A percentile compares a stretch with the other conserved stretches of the same genome.
Evolutionary conservation across 2,329 filamentous ascomycete species (phyloP).

Genomic region (Cladobotryum mycophilum): DNA sequence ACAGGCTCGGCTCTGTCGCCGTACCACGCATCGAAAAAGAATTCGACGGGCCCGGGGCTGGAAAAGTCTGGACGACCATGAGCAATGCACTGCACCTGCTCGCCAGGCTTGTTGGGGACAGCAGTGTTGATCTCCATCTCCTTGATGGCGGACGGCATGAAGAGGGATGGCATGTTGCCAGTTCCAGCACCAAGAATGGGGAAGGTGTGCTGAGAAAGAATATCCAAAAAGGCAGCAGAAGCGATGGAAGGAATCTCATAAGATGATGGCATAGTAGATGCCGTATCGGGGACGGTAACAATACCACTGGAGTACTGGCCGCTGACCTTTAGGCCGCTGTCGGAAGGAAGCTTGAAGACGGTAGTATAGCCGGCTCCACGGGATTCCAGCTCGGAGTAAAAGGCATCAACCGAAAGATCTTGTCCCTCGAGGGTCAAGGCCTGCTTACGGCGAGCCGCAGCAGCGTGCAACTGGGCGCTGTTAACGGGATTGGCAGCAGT

Average conservation of each 20-base stretch:
- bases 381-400: constrained; percentile 22
- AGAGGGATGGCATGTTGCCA: constrained; percentile 25
- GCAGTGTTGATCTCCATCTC: constrained; percentile 23
- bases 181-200: constrained; percentile 31
- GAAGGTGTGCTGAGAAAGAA: constrained; percentile 35
- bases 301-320: constrained; percentile 18
- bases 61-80: constrained; percentile 18
- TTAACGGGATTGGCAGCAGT: constrained; percentile 18
- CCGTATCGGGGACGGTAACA: constrained; percentile 37
- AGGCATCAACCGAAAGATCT: constrained; percentile 12
- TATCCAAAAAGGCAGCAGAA: constrained; percentile 42
- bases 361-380: constrained; percentile 22
- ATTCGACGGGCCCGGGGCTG: constrained; percentile 24
- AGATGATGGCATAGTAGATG: constrained; percentile 37
- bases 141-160: constrained; percentile 30
- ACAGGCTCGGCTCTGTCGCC: constrained; percentile 22
- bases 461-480: constrained; percentile 8
- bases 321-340: constrained; percentile 10
- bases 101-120: constrained; percentile 21
- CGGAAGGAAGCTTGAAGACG: constrained; percentile 16
- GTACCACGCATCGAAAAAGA: constrained; percentile 29
- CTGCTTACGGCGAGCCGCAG: constrained; percentile 11
- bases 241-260: constrained; percentile 38
- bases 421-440: constrained; percentile 1
- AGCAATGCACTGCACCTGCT: constrained; percentile 22